Base-by-base conservation (phyloP, 2,329 filamentous ascomycete genomes). In the Pestalotiopsis sp. region DNA sequence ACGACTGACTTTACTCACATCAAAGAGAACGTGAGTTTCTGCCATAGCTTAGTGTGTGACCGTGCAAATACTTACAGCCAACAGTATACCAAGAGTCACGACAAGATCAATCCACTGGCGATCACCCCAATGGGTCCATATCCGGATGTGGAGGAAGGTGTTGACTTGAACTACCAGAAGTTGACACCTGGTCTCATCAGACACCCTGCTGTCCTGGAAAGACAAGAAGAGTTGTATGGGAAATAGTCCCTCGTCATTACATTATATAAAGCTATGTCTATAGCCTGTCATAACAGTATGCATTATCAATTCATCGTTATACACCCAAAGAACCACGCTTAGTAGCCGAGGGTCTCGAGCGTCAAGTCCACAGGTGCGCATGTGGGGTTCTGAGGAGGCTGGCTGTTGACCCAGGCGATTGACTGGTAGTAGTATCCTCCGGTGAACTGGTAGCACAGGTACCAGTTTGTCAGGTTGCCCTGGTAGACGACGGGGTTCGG, bases 1-100 rank as follows among this genome's bases (percentile, higher is more conserved):
- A 89, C 86, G 17, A 92, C 90, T 0, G 81, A 92, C 70, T 92
- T 92, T 71, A 85, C 79, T 70, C 90, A 92, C 73, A 92, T 92
- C 75, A 92, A 92, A 78, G 90, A 92, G 76, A 91, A 90, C 71
- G 74, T 75, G 49, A 72, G 74, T 72, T 5, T 38, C 13, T 52
- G 7, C 2, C 23, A 23, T 23, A 9, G 49, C 12, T 36, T 23
- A 5, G 13, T n/a, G 6, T 23, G 2, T 38, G 38, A 25, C 9
- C 31, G 20, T 17, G 4, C 39, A 3, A 52, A 63, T 6, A 36
- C 20, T 64, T 20, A 64, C 11, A 25, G 20, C 13, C 17, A 12
- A 25, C 14, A 76, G 74, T 82, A 81, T 69, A 79, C 88, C 13
- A 91, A 91, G 78, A 87, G 84, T 67, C 88, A 91, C 73, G 72